Evolutionary conservation across 805 yeast species (phyloP).

Genomic region (Suhomyces canberraensis): DNA sequence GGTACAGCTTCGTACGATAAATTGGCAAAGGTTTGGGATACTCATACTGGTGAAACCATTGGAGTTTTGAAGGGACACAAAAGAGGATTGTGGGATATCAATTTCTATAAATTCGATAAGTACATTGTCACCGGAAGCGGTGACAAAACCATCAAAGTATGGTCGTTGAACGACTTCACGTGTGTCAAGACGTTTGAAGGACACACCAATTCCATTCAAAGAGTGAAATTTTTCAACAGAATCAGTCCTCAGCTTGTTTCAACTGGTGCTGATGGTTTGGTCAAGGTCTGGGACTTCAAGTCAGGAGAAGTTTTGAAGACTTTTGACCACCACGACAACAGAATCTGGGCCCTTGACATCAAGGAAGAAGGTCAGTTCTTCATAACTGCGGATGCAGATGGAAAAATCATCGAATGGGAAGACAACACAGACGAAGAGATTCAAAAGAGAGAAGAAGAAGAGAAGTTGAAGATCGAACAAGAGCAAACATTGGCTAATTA

Average conservation of each 20-base stretch:
- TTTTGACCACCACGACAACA: conserved; percentile 84
- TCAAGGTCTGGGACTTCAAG: conserved; percentile 83
- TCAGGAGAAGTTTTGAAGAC: conserved; percentile 77
- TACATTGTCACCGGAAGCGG: conserved; percentile 82
- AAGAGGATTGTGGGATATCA: conserved; percentile 91
- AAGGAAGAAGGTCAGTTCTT: conserved; percentile 69
- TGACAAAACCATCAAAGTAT: conserved; percentile 83
- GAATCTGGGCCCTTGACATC: conserved; percentile 86
- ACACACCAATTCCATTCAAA: conserved; percentile 87
- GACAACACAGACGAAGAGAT: conserved; percentile 79
- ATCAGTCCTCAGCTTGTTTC: conserved; percentile 64
- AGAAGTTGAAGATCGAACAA: conserved; percentile 66
- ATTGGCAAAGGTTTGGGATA: conserved; percentile 85
- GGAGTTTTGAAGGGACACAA: conserved; percentile 88
- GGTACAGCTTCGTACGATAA: conserved; percentile 96
- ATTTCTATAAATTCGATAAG: conserved; percentile 78
- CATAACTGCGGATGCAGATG: conserved; percentile 92
- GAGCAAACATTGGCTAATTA: conserved; percentile 83
- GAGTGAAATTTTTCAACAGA: conserved; percentile 65
- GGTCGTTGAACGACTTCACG: conserved; percentile 78
- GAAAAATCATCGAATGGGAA: conserved; percentile 82
- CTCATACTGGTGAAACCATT: conserved; percentile 78
- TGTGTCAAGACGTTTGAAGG: conserved; percentile 88
- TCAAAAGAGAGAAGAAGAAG: conserved; percentile 48
- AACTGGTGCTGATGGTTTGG: conserved; percentile 92